Evolutionary conservation across 1,284 basidiomycete species (phyloP).

Genomic region (Cutaneotrichosporon dermatis): DNA sequence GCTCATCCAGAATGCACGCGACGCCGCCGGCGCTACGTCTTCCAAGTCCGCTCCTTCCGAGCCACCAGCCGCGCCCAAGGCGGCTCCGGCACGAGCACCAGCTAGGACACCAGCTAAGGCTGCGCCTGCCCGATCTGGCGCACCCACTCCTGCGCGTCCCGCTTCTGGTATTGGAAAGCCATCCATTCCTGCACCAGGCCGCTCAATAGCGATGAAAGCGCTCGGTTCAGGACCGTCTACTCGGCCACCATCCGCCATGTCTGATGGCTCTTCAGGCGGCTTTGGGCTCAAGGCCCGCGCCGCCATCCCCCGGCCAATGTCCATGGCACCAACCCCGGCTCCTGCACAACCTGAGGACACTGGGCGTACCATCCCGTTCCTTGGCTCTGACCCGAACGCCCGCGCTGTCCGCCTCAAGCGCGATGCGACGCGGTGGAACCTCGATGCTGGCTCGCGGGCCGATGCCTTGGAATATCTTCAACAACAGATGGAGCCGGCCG

Average conservation of each 20-base stretch:
- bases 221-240: slow-evolving; percentile 32
- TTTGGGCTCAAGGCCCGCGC: slow-evolving; percentile 25
- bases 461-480: slow-evolving; percentile 84
- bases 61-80: slow-evolving; percentile 6
- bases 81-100: slow-evolving; percentile 19
- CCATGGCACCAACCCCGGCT: slow-evolving; percentile 19
- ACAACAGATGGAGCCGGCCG: slow-evolving; percentile 83
- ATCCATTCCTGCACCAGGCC: slow-evolving; percentile 25
- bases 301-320: slow-evolving; percentile 1
- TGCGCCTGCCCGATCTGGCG: slow-evolving; percentile 13
- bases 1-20: slow-evolving; percentile 66
- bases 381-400: slow-evolving; percentile 64
- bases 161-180: background rate
- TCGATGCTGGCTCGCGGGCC: slow-evolving; percentile 62
- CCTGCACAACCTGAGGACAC: slow-evolving; percentile 13
- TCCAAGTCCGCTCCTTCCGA: slow-evolving; percentile 8
- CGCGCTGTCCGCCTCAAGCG: slow-evolving; percentile 71
- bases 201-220: slow-evolving; percentile 45
- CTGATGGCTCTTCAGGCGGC: slow-evolving; percentile 13
- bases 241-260: slow-evolving; percentile 28
- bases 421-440: slow-evolving; percentile 75
- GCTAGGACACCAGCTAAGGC: slow-evolving; percentile 19
- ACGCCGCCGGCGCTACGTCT: slow-evolving; percentile 10
- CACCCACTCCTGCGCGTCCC: slow-evolving; percentile 6
- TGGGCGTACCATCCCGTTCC: slow-evolving; percentile 54